Conservation (phyloP, 306 rosid genomes). For the Sindora glabra region DNA sequence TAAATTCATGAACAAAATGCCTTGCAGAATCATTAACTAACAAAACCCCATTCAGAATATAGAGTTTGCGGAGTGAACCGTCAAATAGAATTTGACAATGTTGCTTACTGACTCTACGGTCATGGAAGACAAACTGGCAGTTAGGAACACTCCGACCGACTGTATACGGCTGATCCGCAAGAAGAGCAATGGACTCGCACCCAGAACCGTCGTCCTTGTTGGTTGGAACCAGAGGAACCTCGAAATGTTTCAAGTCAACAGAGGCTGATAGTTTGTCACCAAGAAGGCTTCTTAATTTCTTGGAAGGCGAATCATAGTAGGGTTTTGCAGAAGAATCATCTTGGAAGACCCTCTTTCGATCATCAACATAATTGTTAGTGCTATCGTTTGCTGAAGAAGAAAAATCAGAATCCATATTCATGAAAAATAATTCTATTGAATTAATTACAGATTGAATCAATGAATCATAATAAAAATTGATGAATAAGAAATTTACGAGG, state of each 20-base stretch:
- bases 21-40: not conserved
- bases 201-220: conserved; percentile 7
- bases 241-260: conserved; percentile 31
- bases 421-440: too few relatives aligned
- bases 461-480: too few relatives aligned
- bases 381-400: not conserved
- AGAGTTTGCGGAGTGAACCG: conserved; percentile 40
- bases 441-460: too few relatives aligned
- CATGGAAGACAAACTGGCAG: conserved; percentile 40
- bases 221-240: conserved; percentile 30
- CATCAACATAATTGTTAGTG: not conserved
- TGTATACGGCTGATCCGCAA: conserved; percentile 33
- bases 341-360: conserved; percentile 11
- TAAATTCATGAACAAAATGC: conserved; percentile 25
- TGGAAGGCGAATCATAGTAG: not conserved
- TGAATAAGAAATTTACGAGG: too few relatives aligned
- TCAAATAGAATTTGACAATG: conserved; percentile 63
- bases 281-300: not conserved
- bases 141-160: conserved; percentile 42
- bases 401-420: conserved; percentile 6
- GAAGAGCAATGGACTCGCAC: conserved; percentile 26
- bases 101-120: conserved; percentile 53
- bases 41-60: conserved; percentile 33
- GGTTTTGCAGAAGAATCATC: not conserved
- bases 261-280: not conserved